A percentile compares a stretch with the other conserved stretches of the same genome.
Conservation (phyloP, 352 stramenopile genomes). For the Phytopythium montanum region DNA sequence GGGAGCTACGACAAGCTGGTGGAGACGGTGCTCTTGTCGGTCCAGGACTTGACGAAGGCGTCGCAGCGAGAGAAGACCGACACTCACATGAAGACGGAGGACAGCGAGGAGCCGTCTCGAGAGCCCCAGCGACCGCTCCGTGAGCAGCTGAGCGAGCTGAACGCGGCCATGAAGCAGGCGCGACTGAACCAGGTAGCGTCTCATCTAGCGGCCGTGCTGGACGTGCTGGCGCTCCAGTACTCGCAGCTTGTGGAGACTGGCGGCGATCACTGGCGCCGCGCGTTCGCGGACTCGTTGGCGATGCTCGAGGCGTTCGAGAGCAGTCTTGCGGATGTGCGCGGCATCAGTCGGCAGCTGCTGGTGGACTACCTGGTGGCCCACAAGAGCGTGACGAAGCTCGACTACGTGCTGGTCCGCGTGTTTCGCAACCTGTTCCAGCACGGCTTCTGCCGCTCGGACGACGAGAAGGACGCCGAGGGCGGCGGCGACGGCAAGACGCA, state of each 20-base stretch:
- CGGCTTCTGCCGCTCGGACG: conserved; percentile 91
- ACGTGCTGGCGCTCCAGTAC: conserved; percentile 53
- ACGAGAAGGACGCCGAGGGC: conserved; percentile 86
- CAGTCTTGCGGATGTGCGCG: conserved; percentile 60
- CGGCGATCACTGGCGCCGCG: conserved; percentile 21
- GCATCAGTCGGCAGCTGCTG: conserved; percentile 77
- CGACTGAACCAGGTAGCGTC: conserved; percentile 69
- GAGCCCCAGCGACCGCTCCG: conserved; percentile 24
- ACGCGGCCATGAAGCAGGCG: conserved; percentile 55
- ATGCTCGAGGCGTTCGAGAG: conserved; percentile 59
- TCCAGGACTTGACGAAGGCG: conserved; percentile 75
- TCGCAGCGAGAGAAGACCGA: conserved; percentile 12
- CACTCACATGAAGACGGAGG: conserved; percentile 15
- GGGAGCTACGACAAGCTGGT: conserved; percentile 66
- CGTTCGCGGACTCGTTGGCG: conserved; percentile 40
- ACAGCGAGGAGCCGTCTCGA: conserved; percentile 7
- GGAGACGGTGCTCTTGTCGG: conserved; percentile 70
- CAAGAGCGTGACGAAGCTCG: conserved; percentile 92
- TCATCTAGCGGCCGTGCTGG: conserved; percentile 44
- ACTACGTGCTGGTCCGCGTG: conserved; percentile 95
- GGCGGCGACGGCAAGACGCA: conserved; percentile 89
- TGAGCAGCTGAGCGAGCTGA: conserved; percentile 47
- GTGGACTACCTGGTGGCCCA: conserved; percentile 81
- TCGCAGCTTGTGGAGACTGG: conserved; percentile 21
- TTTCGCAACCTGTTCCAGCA: conserved; percentile 97